Evolutionary conservation across 768 basidiomycete species (phyloP).

Genomic region (Crassisporium funariophilum): DNA sequence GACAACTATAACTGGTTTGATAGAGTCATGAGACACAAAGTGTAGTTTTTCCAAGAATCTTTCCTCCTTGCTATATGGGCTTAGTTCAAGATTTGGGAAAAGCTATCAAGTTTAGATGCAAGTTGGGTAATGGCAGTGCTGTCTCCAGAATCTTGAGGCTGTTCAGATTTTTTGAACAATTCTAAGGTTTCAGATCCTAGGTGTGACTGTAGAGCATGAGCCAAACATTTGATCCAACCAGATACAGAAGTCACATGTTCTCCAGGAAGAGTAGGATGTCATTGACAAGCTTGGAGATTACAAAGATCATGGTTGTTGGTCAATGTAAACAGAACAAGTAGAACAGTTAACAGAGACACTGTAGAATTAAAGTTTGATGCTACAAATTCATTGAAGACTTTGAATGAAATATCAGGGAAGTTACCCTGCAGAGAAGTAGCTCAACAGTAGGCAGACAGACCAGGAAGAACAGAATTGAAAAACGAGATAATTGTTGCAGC

Average conservation of each 20-base stretch:
- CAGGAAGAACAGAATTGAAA: background rate
- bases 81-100: background rate
- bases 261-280: background rate
- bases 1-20: constrained; percentile 1
- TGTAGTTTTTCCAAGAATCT: constrained; percentile 1
- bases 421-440: background rate
- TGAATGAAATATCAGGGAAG: constrained; percentile 19
- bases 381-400: constrained; percentile 16
- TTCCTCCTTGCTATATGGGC: background rate
- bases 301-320: constrained; percentile 9
- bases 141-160: too few species aligned
- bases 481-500: too few species aligned
- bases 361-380: constrained; percentile 10
- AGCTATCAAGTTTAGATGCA: too few species aligned
- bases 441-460: background rate
- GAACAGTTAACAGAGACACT: constrained; percentile 15
- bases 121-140: too few species aligned
- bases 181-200: background rate
- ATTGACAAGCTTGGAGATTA: background rate
- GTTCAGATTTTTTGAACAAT: background rate
- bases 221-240: background rate
- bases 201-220: background rate
- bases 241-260: background rate
- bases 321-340: background rate
- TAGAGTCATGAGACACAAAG: background rate